Evolutionary conservation across 768 basidiomycete species (phyloP).

Genomic region (Macrolepiota albuminosa): DNA sequence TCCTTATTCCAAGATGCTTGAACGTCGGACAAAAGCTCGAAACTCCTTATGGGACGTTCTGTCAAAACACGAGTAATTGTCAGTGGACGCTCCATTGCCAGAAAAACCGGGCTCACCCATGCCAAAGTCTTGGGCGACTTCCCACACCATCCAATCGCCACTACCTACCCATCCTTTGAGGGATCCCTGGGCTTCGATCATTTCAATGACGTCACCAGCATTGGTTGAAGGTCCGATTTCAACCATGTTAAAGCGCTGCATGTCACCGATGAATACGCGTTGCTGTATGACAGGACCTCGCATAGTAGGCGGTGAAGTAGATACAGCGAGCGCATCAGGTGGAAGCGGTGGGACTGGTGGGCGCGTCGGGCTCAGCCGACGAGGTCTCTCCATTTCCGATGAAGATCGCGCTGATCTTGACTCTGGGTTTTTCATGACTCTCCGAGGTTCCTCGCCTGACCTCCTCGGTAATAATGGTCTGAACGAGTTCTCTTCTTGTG

Average conservation of each 20-base stretch:
- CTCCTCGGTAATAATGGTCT: slow-evolving; percentile 7
- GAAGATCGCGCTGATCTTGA: slow-evolving; percentile 19
- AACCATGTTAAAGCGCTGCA: slow-evolving; percentile 72
- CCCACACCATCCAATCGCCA: slow-evolving; percentile 87
- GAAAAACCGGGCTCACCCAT: slow-evolving; percentile 63
- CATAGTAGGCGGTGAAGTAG: slow-evolving; percentile 21
- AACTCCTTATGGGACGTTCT: slow-evolving; percentile 91
- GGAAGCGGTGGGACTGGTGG: slow-evolving; percentile 36
- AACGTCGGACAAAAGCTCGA: slow-evolving; percentile 77
- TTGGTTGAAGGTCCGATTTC: slow-evolving; percentile 63
- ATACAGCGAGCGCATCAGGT: slow-evolving; percentile 26
- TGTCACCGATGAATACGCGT: slow-evolving; percentile 71
- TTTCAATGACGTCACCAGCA: slow-evolving; percentile 67
- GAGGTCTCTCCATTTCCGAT: slow-evolving; percentile 19
- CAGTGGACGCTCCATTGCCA: slow-evolving; percentile 1
- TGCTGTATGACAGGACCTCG: slow-evolving; percentile 46
- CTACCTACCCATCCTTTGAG: slow-evolving; percentile 53
- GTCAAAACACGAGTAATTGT: slow-evolving; percentile 11
- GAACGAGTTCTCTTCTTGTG: slow-evolving; percentile 5
- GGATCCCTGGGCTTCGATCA: slow-evolving; percentile 62
- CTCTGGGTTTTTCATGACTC: slow-evolving; percentile 13
- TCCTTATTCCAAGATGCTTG: slow-evolving; percentile 87
- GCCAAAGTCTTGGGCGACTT: slow-evolving; percentile 87
- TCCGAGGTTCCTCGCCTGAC: slow-evolving; percentile 16
- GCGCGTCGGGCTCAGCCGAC: slow-evolving; percentile 19